phyloP scores from a whole-genome alignment of 345 rosid genomes.

The Lenwebbia sp. region DNA sequence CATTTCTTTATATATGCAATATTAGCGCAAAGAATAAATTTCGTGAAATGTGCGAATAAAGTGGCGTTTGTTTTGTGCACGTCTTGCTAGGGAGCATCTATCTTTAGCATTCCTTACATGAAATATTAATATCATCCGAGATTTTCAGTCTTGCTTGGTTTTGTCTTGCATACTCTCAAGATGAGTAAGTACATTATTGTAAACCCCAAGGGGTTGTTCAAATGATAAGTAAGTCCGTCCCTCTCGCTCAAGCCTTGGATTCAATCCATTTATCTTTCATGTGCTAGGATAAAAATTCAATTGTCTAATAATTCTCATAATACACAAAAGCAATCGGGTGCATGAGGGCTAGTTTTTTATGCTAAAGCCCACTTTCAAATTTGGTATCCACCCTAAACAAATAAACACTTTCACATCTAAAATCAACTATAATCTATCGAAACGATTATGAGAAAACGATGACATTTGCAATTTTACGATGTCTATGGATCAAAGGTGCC shows the following conservation, averaged over 20 bases:
- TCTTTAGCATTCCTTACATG: neutral
- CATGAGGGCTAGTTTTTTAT: too few relatives aligned
- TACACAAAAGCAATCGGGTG: too few relatives aligned
- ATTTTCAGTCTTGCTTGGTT: neutral
- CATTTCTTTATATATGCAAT: neutral
- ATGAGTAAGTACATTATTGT: neutral
- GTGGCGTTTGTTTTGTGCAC: neutral
- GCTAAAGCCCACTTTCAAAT: too few relatives aligned
- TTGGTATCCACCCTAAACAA: too few relatives aligned
- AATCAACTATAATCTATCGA: too few relatives aligned
- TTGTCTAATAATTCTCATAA: neutral
- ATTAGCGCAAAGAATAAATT: neutral
- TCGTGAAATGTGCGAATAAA: neutral
- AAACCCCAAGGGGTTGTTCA: neutral
- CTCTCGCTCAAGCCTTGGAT: neutral
- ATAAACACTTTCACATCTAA: too few relatives aligned
- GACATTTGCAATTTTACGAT: too few relatives aligned
- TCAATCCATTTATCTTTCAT: neutral
- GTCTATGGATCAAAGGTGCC: too few relatives aligned
- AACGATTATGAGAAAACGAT: too few relatives aligned
- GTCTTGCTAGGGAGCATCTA: neutral
- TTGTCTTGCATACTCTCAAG: neutral
- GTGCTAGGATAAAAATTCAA: too few relatives aligned
- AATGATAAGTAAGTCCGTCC: neutral
- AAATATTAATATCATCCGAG: neutral